A percentile compares a stretch with the other conserved stretches of the same genome.
phyloP scores from a whole-genome alignment of 768 basidiomycete genomes.

The Cystofilobasidium bisporidii region DNA sequence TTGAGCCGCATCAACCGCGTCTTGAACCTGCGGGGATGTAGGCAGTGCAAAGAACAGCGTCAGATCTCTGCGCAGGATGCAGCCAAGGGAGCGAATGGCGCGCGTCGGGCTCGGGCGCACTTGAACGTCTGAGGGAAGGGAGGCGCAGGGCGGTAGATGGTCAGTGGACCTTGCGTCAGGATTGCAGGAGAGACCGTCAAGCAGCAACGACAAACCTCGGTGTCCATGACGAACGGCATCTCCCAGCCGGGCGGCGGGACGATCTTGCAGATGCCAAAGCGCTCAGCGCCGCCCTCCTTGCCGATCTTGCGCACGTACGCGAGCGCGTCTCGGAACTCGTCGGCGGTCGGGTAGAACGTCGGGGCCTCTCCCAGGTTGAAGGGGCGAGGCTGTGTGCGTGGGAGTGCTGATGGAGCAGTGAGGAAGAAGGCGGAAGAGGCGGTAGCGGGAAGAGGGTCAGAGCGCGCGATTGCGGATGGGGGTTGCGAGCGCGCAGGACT shows the following conservation, averaged over 20 bases:
- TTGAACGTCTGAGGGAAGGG: conserved; percentile 11
- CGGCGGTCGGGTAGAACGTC: conserved; percentile 73
- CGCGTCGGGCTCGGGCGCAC: not conserved
- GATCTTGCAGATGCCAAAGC: conserved; percentile 94
- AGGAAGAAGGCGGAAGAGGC: too few relatives aligned
- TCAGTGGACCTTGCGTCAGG: not conserved
- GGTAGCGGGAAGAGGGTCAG: too few relatives aligned
- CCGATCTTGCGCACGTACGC: conserved; percentile 60
- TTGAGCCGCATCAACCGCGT: conserved; percentile 90
- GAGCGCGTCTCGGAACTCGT: conserved; percentile 91
- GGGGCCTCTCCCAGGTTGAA: conserved; percentile 87
- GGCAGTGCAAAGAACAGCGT: too few relatives aligned
- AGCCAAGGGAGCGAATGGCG: too few relatives aligned
- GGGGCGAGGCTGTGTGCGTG: conserved; percentile 44
- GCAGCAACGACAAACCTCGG: conserved; percentile 55
- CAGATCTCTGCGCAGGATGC: too few relatives aligned
- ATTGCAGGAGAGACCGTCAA: not conserved
- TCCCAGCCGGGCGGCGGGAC: conserved; percentile 87
- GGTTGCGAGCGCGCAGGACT: too few relatives aligned
- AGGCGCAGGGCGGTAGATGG: not conserved
- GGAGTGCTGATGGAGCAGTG: conserved; percentile 1
- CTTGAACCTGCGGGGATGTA: conserved; percentile 90
- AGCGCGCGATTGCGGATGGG: too few relatives aligned
- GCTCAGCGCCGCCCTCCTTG: conserved; percentile 57
- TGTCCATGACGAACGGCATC: conserved; percentile 91